Conservation (phyloP, 768 basidiomycete genomes). For the Pulveroboletus sp. region DNA sequence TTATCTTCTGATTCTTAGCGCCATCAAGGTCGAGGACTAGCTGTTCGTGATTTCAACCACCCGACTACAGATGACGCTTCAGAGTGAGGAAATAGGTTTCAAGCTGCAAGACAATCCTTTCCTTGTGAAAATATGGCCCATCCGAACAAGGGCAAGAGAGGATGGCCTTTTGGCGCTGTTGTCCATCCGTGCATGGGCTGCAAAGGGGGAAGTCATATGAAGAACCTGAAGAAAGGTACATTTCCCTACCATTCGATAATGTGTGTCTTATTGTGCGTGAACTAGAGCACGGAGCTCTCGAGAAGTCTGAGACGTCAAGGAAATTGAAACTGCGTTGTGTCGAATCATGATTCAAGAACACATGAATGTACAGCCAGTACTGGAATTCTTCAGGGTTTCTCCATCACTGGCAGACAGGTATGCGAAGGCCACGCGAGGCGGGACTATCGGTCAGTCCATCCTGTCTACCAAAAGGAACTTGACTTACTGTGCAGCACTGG, state of each 20-base stretch:
- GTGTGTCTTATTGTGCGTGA: background rate
- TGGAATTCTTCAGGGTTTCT: too few species aligned
- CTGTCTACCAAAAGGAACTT: background rate
- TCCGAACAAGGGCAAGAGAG: background rate
- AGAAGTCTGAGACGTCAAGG: background rate
- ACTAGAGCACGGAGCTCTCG: background rate
- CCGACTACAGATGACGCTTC: background rate
- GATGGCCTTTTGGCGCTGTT: background rate
- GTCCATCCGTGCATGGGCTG: too few species aligned
- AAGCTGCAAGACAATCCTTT: background rate
- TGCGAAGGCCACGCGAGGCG: background rate
- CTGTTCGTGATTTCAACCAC: background rate
- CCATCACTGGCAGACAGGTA: too few species aligned
- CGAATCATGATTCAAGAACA: too few species aligned
- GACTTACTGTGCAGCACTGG: background rate
- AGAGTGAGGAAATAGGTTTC: background rate
- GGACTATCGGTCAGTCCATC: background rate
- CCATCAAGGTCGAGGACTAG: background rate
- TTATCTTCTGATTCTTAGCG: too few species aligned
- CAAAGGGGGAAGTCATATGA: background rate
- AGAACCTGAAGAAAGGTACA: background rate
- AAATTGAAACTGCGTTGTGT: background rate
- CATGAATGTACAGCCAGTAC: background rate
- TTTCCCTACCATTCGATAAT: background rate
- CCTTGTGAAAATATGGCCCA: background rate